These are phyloP conservation scores for Abelmoschus esculentus DNA, from an alignment of 345 rosid species.

Conservation along the genomic window DNA sequence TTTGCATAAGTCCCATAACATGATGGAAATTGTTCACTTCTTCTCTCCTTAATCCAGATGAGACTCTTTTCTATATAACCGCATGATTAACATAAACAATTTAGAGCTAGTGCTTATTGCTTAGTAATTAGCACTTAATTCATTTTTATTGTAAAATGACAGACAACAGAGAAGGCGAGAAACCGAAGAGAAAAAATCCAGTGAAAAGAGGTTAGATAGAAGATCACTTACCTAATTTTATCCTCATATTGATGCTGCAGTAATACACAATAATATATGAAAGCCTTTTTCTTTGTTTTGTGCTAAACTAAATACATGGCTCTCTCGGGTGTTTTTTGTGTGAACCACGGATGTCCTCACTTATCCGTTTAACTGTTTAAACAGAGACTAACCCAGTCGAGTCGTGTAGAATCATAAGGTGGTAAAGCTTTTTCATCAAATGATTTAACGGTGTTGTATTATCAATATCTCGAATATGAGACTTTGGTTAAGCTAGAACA, in stretches of 20 bases:
- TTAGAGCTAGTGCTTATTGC: not conserved
- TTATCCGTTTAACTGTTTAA: too few relatives aligned
- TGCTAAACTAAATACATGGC: too few relatives aligned
- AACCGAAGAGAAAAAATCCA: slow-evolving; percentile 71
- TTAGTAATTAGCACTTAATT: not conserved
- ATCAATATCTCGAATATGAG: too few relatives aligned
- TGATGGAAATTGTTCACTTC: not conserved
- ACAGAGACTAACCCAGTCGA: too few relatives aligned
- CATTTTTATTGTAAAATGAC: slow-evolving; percentile 11
- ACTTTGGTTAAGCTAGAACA: too few relatives aligned
- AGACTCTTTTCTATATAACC: not conserved
- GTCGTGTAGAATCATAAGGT: too few relatives aligned
- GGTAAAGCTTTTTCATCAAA: too few relatives aligned
- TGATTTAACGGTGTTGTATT: too few relatives aligned
- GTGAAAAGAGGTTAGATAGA: slow-evolving; percentile 63
- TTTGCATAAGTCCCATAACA: slow-evolving; percentile 53
- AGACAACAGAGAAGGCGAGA: slow-evolving; percentile 88
- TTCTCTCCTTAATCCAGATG: not conserved
- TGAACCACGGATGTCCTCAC: too few relatives aligned
- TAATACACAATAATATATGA: not conserved
- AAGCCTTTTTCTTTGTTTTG: not conserved
- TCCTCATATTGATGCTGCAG: not conserved
- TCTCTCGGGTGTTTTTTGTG: too few relatives aligned
- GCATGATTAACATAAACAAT: not conserved
- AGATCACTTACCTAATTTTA: slow-evolving; percentile 17